Base-by-base conservation (phyloP, 108 stramenopile species). In the Nannochloropsis granulata region DNA sequence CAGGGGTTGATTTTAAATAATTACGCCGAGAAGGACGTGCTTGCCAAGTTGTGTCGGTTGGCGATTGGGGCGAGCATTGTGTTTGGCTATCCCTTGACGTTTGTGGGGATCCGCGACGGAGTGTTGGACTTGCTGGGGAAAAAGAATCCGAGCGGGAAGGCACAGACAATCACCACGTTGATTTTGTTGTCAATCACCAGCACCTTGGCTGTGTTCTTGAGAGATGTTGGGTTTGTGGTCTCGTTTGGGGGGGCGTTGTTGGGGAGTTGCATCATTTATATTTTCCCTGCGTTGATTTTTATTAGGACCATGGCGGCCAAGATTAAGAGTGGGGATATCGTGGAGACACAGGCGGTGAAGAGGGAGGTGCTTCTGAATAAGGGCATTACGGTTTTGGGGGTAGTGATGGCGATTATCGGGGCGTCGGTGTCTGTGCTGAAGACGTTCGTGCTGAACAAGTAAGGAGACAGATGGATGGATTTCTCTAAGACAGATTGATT, bases 1-100 rank as follows among this genome's bases (percentile, higher is more conserved):
- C 71, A 92, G 84, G 94, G 95, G 81, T 87, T 97, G 78, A 96
- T 97, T 90, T 91, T 98, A 83, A 97, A 97, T 91, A 97, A 96
- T 82, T 98, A 95, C 86, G 92, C 95, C 24, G 14, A 12, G 12
- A 14, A 81, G 44, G 97, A 98, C 91, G 80, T 81, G n/a, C 90
- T 98, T 80, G 94, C 94, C 83, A 93, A 92, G 45, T 80, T 95
- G 23, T 93, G 94, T 80, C 92, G 96, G n/a, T 90, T 96, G 82
- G 96, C 96, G 43, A 95, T 98, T 82, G 94, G 94, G 21, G 86
- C 94, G 43, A 93, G 94, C 82, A 93, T 98, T 56, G 92, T 96
- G 16, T 95, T 94, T 83, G 92, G 95, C 13, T 97, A 94, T 85
- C 97, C 97, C 14, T 90, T 97, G 19, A 87, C 87, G 13, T 97